Conservation (phyloP, 2,329 filamentous ascomycete genomes). For the Fusarium sp. region DNA sequence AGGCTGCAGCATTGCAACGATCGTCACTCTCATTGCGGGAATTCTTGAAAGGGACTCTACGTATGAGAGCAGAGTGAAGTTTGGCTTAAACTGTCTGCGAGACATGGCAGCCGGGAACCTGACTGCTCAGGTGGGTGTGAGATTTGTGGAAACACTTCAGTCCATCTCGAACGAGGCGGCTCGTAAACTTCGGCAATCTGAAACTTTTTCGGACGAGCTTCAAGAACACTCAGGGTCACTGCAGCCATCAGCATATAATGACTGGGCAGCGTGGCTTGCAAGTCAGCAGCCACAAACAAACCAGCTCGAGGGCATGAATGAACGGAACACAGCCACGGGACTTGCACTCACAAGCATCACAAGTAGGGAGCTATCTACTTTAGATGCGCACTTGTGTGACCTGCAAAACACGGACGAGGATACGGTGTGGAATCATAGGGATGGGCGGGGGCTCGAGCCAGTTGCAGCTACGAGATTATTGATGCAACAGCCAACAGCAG, state of each 20-base stretch:
- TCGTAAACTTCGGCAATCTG: conserved; percentile 15
- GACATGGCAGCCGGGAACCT: conserved; percentile 49
- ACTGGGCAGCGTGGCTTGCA: conserved; percentile 41
- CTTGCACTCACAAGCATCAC: not conserved
- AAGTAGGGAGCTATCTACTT: not conserved
- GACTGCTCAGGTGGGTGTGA: conserved; percentile 36
- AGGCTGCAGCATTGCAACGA: conserved; percentile 53
- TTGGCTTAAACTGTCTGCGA: conserved; percentile 48
- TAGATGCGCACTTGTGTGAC: not conserved
- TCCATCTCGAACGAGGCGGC: conserved; percentile 39
- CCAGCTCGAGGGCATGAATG: not conserved
- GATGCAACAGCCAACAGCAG: not conserved
- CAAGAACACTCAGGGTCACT: not conserved
- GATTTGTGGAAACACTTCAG: conserved; percentile 43
- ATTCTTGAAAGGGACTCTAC: conserved; percentile 50
- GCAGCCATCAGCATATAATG: conserved; percentile 21
- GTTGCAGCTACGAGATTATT: not conserved
- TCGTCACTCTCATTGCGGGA: conserved; percentile 49
- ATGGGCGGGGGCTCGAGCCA: not conserved
- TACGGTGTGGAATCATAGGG: not conserved
- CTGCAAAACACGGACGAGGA: not conserved
- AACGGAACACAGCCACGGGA: not conserved
- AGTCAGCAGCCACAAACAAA: conserved; percentile 4
- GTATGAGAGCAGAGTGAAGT: conserved; percentile 45
- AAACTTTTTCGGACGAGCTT: not conserved